These are phyloP conservation scores for Alternaria sp. DNA, from an alignment of 2,329 filamentous ascomycete genomes.

Conservation along the genomic window DNA sequence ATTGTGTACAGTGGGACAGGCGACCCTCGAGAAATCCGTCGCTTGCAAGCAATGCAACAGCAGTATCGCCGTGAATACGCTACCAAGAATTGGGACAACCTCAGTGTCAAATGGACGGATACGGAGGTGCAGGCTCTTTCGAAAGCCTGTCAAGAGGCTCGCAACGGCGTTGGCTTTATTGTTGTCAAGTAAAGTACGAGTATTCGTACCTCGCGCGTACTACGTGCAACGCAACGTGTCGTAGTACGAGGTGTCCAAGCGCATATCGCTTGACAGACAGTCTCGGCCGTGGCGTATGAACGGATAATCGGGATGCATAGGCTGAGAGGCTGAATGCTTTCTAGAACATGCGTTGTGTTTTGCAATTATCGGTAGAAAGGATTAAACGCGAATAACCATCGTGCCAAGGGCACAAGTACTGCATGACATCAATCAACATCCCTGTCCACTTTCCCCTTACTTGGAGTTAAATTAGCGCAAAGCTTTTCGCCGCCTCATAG, in stretches of 20 bases:
- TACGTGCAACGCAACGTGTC: conserved; percentile 16
- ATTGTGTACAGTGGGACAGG: conserved; percentile 70
- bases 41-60: conserved; percentile 63
- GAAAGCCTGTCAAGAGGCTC: conserved; percentile 61
- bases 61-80: conserved; percentile 63
- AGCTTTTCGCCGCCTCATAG: conserved; percentile 12
- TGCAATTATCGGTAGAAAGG: neutral
- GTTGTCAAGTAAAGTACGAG: conserved; percentile 59
- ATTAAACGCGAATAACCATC: neutral
- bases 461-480: conserved; percentile 10
- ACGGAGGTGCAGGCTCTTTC: conserved; percentile 66
- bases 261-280: conserved; percentile 14
- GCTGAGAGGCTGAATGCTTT: conserved; percentile 5
- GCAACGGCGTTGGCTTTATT: conserved; percentile 65
- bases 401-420: neutral
- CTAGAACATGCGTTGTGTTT: neutral
- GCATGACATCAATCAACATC: conserved; percentile 11
- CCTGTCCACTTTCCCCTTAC: conserved; percentile 16
- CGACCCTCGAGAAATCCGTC: conserved; percentile 63
- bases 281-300: conserved; percentile 10
- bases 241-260: conserved; percentile 33
- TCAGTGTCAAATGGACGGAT: conserved; percentile 70
- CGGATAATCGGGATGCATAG: conserved; percentile 13
- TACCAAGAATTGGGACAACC: conserved; percentile 67
- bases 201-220: conserved; percentile 40